Evolutionary conservation across 495 filamentous ascomycete species (phyloP), one percentile per base, ranked within the genome.

Genomic region (Podospora tetraspora): DNA sequence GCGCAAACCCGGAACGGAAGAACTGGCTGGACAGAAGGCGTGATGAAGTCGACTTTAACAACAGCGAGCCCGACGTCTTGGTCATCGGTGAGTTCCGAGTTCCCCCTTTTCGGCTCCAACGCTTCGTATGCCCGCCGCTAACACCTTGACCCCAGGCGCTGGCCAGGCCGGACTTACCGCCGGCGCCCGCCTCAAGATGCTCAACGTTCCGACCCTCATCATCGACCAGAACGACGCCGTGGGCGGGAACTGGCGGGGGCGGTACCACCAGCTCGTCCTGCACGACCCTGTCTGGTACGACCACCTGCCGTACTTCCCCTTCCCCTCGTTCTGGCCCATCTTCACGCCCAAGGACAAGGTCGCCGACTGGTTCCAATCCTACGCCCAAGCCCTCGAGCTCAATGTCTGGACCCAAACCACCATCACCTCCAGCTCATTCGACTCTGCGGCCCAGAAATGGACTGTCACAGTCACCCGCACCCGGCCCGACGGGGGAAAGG

Each of bases 331-430:
- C 67, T 94, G 91, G 90, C 87, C 87, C 0, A 60, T 89, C 27
- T 92, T 90, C 73, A 91, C 90, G 1, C 91, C 91, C 1, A 93
- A 93, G 72, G 90, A 94, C 74, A 94, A 94, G 68, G 81, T 93
- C 0, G 92, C 88, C 19, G 88, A 92, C 43, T 94, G 90, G 82
- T 88, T 94, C 73, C 89, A 93, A 59, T 81, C 82, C 2, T 95
- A 95, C 70, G 90, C 86, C 60, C 86, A 85, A 37, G 70, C 87
- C 27, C 79, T 93, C n/a, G 92, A 95, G 71, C 82, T 95, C 57
- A 91, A 94, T 71, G 83, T 92, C 16, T 94, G 91, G 91, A 89
- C 82, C 19, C 73, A 72, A 2, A 87, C 89, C 4, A 83, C 76
- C 4, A 64, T 92, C 3, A 76, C 71, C 10, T 81, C 78, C 1